phyloP scores from a whole-genome alignment of 1,139 yeast genomes.

The Geotrichum klebahnii region DNA sequence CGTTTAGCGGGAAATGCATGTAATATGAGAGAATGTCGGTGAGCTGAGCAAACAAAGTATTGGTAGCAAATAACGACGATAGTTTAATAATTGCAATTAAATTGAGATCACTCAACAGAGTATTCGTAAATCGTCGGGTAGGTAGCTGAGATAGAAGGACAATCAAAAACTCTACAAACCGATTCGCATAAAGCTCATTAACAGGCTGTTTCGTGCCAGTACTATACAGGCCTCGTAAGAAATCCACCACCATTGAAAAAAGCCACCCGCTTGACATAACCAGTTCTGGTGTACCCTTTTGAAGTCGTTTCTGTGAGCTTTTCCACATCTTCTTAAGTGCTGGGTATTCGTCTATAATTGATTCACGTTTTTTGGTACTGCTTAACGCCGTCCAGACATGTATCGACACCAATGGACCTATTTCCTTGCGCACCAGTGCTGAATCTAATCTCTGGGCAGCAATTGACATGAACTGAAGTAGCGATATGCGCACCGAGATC shows the following conservation, averaged over 20 bases:
- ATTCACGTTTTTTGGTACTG: constrained; percentile 23
- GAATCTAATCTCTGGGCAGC: constrained; percentile 32
- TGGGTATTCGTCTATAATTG: constrained; percentile 25
- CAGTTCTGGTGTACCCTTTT: constrained; percentile 19
- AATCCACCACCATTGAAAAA: constrained; percentile 25
- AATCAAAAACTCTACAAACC: constrained; percentile 35
- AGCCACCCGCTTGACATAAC: constrained; percentile 32
- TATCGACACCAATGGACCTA: constrained; percentile 43
- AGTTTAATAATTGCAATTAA: constrained; percentile 26
- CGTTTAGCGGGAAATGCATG: constrained; percentile 44
- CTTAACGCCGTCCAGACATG: constrained; percentile 38
- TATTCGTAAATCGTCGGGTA: constrained; percentile 42
- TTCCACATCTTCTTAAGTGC: constrained; percentile 33
- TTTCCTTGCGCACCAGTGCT: constrained; percentile 30
- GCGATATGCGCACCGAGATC: constrained; percentile 19
- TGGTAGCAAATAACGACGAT: constrained; percentile 14
- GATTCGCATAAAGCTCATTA: constrained; percentile 9
- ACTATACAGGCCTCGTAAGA: constrained; percentile 16
- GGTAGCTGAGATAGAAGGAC: constrained; percentile 43
- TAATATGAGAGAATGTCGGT: constrained; percentile 33
- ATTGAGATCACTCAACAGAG: constrained; percentile 37
- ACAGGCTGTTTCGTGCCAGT: too few relatives aligned
- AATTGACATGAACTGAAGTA: constrained; percentile 31
- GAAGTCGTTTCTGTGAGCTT: constrained; percentile 28
- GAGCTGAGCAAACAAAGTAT: constrained; percentile 17